These are phyloP conservation scores for Penicillium hordei DNA, from an alignment of 2,329 filamentous ascomycete genomes.

Conservation along the genomic window DNA sequence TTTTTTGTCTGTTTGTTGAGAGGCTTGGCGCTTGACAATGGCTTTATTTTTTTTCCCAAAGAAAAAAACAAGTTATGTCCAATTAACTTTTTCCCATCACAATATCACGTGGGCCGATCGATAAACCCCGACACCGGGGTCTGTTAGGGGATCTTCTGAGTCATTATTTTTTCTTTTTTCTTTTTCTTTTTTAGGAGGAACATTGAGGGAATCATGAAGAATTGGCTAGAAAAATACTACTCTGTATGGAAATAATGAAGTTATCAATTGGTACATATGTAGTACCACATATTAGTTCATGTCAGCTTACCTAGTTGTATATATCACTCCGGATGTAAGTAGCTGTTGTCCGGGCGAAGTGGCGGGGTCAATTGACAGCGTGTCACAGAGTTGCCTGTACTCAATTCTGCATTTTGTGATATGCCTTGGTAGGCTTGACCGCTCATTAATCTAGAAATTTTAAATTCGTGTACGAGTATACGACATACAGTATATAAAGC, in stretches of 20 bases:
- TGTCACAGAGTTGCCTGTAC: background rate
- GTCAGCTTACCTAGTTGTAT: background rate
- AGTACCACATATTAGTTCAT: background rate
- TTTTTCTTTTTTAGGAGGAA: background rate
- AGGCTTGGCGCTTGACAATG: background rate
- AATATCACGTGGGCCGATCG: slow-evolving; percentile 15
- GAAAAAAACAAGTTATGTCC: background rate
- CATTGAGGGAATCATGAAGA: background rate
- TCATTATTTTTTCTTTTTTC: background rate
- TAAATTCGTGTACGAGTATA: background rate
- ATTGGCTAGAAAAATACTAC: background rate
- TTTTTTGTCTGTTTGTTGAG: background rate
- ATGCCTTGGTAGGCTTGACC: background rate
- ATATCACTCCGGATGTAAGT: too few relatives aligned
- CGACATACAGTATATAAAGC: background rate
- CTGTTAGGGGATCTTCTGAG: background rate
- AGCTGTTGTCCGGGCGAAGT: background rate
- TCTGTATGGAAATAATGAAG: background rate
- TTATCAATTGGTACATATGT: background rate
- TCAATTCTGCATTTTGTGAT: background rate
- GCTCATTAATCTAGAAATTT: background rate
- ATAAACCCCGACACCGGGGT: slow-evolving; percentile 11
- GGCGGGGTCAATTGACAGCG: slow-evolving; percentile 9
- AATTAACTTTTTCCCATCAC: slow-evolving; percentile 10
- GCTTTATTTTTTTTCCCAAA: background rate